A percentile compares a stretch with the other conserved stretches of the same genome.
These are phyloP conservation scores for Dissoconium aciculare DNA, from an alignment of 2,329 filamentous ascomycete genomes.

Conservation along the genomic window DNA sequence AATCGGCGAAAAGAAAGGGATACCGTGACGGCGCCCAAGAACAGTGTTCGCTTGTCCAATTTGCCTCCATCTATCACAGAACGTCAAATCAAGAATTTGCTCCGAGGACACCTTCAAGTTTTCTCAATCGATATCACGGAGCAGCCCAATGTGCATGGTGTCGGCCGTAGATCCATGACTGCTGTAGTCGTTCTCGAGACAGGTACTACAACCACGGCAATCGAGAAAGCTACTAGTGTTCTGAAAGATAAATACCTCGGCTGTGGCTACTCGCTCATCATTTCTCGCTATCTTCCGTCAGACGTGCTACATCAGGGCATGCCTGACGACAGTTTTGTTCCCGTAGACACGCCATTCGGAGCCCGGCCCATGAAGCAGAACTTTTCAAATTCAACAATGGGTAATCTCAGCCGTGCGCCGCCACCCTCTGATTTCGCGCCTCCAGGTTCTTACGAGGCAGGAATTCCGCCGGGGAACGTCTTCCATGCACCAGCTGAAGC, in stretches of 20 bases:
- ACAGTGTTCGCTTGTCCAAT: slow-evolving; percentile 30
- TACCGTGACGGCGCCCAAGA: slow-evolving; percentile 11
- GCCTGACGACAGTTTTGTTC: background rate
- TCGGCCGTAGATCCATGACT: slow-evolving; percentile 50
- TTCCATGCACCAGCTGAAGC: background rate
- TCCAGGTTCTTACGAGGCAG: slow-evolving; percentile 51
- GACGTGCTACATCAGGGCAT: slow-evolving; percentile 23
- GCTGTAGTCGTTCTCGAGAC: slow-evolving; percentile 70
- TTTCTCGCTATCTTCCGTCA: slow-evolving; percentile 73
- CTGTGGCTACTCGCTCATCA: slow-evolving; percentile 64
- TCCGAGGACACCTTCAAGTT: slow-evolving; percentile 15
- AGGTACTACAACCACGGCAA: slow-evolving; percentile 68
- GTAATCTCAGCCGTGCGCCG: slow-evolving; percentile 27
- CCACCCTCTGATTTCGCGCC: slow-evolving; percentile 53
- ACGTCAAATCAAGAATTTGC: slow-evolving; percentile 45
- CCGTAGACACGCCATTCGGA: background rate
- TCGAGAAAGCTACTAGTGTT: slow-evolving; percentile 62
- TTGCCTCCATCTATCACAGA: slow-evolving; percentile 39
- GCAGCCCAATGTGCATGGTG: slow-evolving; percentile 6
- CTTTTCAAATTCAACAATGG: background rate
- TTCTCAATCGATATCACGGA: slow-evolving; percentile 17
- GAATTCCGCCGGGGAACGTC: background rate
- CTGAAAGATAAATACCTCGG: slow-evolving; percentile 76
- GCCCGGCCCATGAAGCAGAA: background rate
- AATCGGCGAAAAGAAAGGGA: slow-evolving; percentile 3